Base-by-base conservation (phyloP, 495 filamentous ascomycete genomes). In the Hypoxylon rickii region DNA sequence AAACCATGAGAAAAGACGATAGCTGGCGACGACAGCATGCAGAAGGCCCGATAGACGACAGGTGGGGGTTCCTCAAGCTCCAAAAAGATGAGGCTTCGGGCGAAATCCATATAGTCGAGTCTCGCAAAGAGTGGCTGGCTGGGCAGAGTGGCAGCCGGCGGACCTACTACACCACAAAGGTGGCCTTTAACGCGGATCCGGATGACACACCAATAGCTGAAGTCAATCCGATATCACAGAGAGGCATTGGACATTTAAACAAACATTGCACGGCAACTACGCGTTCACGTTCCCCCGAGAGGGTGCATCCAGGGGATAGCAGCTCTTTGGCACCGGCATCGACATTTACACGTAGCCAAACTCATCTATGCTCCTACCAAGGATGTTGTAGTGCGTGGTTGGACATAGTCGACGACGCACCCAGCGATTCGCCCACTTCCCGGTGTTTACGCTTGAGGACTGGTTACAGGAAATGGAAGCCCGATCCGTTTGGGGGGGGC, bases 11-110 rank as follows among this genome's bases (percentile, higher is more conserved):
- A 7, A 61, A 70, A 16, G 66, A 69, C 2, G 61, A 71, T 17
- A 76, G 86, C 36, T 92, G 84, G 82, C 75, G 89, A 22, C 80
- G 89, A 37, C 73, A 86, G 46, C 86, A 90, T 53, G 70, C 69
- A 7, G 89, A 92, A 62, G 89, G 89, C 0, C 86, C 88, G 2
- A 85, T 92, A 49, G 86, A 91, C 58, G 87, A 92, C 62, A 78
- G 85, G 13, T 92, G 88, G 87, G 86, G 83, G 0, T 82, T 85
- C 49, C 72, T 92, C 3, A 80, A 78, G 1, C 70, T 92, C 1
- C 78, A 84, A 17, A 75, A 73, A 38, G 85, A 91, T 49, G 86
- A 92, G 56, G 58, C 65, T 7, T 84, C 81, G 1, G 79, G 81
- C 0, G 65, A 78, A 39, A 71, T 88, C 12, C 75, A 80, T 37